A percentile compares a stretch with the other conserved stretches of the same genome.
Evolutionary conservation across 768 basidiomycete genomes (phyloP).

Genomic region (Lactifluus rugatus): DNA sequence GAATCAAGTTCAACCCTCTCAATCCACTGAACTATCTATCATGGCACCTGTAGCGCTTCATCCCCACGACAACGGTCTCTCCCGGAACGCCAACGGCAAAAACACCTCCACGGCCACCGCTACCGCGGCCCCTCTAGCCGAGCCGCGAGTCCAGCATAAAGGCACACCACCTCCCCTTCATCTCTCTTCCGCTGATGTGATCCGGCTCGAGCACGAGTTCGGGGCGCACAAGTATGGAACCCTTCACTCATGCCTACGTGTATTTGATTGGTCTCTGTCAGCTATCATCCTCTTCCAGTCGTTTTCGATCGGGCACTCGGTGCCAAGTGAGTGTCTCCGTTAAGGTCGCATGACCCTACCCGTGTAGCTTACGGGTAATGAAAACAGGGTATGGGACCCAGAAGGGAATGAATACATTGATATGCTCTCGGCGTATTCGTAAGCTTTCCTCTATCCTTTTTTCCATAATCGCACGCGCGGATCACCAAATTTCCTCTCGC

Average conservation of each 20-base stretch:
- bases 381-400: slow-evolving; percentile 74
- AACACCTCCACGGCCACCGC: slow-evolving; percentile 9
- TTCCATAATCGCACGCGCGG: neutral
- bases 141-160: neutral
- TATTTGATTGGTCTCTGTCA: slow-evolving; percentile 27
- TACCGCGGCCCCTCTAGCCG: neutral
- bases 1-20: neutral
- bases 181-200: slow-evolving; percentile 57
- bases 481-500: neutral
- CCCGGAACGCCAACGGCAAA: slow-evolving; percentile 15
- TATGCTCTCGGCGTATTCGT: slow-evolving; percentile 98
- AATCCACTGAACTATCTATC: neutral
- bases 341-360: slow-evolving; percentile 25
- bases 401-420: slow-evolving; percentile 96
- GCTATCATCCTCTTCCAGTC: slow-evolving; percentile 92
- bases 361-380: slow-evolving; percentile 15
- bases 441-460: slow-evolving; percentile 27
- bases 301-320: slow-evolving; percentile 89
- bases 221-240: slow-evolving; percentile 81
- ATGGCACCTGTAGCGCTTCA: slow-evolving; percentile 16
- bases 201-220: slow-evolving; percentile 71
- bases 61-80: neutral
- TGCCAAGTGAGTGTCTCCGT: slow-evolving; percentile 59
- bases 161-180: slow-evolving; percentile 16
- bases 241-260: neutral